Percentiles rank a stretch among this genome's conserved stretches.
phyloP scores from a whole-genome alignment of 495 filamentous ascomycete species.

The Penicillium coffeae region DNA sequence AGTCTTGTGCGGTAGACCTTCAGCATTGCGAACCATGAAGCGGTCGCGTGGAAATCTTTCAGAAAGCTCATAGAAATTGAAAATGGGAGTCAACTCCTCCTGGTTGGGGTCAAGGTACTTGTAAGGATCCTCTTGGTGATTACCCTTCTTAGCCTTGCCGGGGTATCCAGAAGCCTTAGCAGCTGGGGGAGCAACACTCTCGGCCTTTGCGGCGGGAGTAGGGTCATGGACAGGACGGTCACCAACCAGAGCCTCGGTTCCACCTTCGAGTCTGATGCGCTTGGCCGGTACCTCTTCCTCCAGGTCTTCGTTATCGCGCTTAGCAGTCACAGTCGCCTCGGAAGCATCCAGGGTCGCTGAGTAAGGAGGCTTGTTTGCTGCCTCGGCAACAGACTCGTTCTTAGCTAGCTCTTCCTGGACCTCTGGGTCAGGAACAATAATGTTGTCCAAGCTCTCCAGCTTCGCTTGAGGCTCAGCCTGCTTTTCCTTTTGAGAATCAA shows the following conservation, averaged over 20 bases:
- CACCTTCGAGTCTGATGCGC: constrained; percentile 44
- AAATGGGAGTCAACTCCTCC: constrained; percentile 67
- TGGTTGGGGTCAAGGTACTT: constrained; percentile 76
- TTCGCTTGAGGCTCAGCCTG: constrained; percentile 40
- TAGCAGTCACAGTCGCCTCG: constrained; percentile 21
- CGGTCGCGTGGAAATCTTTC: constrained; percentile 79
- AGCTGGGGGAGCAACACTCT: constrained; percentile 28
- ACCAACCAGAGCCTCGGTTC: constrained; percentile 40
- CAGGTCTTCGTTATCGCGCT: constrained; percentile 39
- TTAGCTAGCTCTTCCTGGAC: constrained; percentile 37
- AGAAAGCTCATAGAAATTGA: constrained; percentile 76
- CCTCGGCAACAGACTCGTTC: constrained; percentile 41
- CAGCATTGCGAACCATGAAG: constrained; percentile 92
- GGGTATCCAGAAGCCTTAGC: constrained; percentile 17
- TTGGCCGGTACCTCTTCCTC: constrained; percentile 46
- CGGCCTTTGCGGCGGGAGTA: constrained; percentile 35
- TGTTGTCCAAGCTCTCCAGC: constrained; percentile 47
- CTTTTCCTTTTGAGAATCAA: constrained; percentile 45
- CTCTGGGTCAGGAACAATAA: constrained; percentile 36
- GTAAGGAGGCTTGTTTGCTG: constrained; percentile 38
- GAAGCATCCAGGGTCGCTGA: constrained; percentile 30
- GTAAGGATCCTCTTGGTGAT: constrained; percentile 77
- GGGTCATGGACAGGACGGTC: constrained; percentile 51
- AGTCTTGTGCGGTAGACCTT: constrained; percentile 74
- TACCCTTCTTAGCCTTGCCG: constrained; percentile 40